These are phyloP conservation scores for Daldinia bambusicola DNA, from an alignment of 495 filamentous ascomycete species.

Conservation along the genomic window DNA sequence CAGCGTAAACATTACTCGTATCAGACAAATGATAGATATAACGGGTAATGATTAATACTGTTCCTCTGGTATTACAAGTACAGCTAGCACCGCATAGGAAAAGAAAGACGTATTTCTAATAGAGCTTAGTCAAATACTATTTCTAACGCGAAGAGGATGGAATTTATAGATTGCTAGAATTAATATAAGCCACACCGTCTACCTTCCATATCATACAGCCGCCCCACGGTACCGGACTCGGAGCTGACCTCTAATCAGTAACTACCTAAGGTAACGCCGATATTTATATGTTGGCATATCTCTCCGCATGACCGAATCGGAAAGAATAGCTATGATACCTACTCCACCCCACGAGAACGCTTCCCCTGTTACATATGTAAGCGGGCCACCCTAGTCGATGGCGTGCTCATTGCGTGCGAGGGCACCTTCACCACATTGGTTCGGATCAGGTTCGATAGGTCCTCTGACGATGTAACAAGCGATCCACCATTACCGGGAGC, in stretches of 20 bases:
- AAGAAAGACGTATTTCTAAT: background rate
- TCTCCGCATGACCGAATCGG: slow-evolving; percentile 28
- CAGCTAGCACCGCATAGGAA: no score
- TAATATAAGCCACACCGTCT: background rate
- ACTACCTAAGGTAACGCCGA: background rate
- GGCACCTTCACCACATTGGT: slow-evolving; percentile 34
- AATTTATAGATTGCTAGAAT: slow-evolving; percentile 1
- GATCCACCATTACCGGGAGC: background rate
- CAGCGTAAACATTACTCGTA: no score
- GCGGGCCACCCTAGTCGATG: slow-evolving; percentile 39
- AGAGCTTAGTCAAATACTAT: background rate
- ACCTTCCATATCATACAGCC: slow-evolving; percentile 2
- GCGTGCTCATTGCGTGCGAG: slow-evolving; percentile 46
- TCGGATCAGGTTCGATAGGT: slow-evolving; percentile 8
- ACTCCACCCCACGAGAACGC: slow-evolving; percentile 28
- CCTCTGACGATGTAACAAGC: background rate
- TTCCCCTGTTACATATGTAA: slow-evolving; percentile 33
- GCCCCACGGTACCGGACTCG: slow-evolving; percentile 33
- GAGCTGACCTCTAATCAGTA: slow-evolving; percentile 32
- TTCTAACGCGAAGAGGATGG: background rate
- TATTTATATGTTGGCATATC: background rate
- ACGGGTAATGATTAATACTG: background rate
- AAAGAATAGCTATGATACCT: slow-evolving; percentile 13
- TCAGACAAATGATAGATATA: background rate
- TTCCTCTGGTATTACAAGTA: no score